These are phyloP conservation scores for Pueraria montana DNA, from an alignment of 306 rosid genomes.

Conservation along the genomic window DNA sequence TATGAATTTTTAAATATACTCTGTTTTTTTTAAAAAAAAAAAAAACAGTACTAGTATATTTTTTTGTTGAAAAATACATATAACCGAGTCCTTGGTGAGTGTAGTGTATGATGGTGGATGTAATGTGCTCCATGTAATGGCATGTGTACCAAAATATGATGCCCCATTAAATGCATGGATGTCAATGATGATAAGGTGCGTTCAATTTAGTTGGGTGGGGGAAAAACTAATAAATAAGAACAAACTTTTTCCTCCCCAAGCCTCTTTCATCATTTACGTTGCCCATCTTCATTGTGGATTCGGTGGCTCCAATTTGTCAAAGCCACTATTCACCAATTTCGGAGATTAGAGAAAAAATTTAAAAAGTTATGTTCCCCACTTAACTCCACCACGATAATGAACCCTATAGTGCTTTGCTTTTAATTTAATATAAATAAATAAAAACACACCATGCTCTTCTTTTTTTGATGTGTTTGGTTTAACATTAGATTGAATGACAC, in stretches of 20 bases:
- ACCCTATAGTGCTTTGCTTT: constrained; percentile 43
- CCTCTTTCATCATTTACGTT: constrained; percentile 60
- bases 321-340: constrained; percentile 62
- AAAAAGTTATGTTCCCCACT: constrained; percentile 77
- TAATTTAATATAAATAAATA: too few relatives aligned
- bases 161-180: constrained; percentile 52
- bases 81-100: too few relatives aligned
- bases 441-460: too few relatives aligned
- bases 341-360: constrained; percentile 52
- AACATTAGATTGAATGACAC: too few relatives aligned
- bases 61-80: too few relatives aligned
- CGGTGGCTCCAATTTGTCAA: constrained; percentile 60
- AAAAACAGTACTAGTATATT: too few relatives aligned
- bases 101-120: neutral
- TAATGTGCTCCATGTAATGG: constrained; percentile 8
- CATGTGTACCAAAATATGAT: constrained; percentile 43
- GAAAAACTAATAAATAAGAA: constrained; percentile 42
- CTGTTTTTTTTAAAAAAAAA: too few relatives aligned
- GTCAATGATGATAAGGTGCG: constrained; percentile 42
- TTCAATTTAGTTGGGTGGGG: constrained; percentile 57
- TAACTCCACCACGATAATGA: constrained; percentile 52
- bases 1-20: too few relatives aligned
- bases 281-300: constrained; percentile 37
- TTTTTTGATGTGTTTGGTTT: too few relatives aligned
- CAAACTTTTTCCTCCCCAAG: constrained; percentile 46